Evolutionary conservation across 2,329 filamentous ascomycete genomes (phyloP), one percentile per base, ranked within the genome.

Genomic region (Pyrenophora seminiperda): DNA sequence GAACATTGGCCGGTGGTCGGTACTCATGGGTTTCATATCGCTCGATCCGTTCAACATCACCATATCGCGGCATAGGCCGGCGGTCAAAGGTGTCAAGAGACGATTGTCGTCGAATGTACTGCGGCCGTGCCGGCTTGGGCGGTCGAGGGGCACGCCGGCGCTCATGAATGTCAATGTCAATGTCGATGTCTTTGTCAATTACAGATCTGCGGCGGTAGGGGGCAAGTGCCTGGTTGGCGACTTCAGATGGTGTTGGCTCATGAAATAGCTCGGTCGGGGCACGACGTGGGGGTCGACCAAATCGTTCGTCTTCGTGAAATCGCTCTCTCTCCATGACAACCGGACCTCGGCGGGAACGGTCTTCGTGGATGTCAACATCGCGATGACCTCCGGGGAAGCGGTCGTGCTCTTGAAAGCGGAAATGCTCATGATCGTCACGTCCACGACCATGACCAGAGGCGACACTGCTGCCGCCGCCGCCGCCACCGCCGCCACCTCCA

Each of bases 51-150:
- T 85, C 83, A 15, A 80, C 73, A 30, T 87, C 80, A 45, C 78
- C 79, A 53, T 81, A 80, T 36, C 82, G 79, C 24, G 80, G 78
- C 46, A 79, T 62, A 1, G 89, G 87, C 20, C 85, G 85, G 40
- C 91, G 86, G 73, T 97, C 92, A 68, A 91, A 96, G 0, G 89
- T 96, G 71, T 96, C 92, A 31, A 96, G 80, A 43, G 91, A 96
- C 11, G 91, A 96, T 71, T 96, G 91, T 34, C 92, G 84, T 50
- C 92, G 84, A 41, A 94, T 67, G 56, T 92, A 80, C 22, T 80
- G 79, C 2, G 91, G 91, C 36, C 88, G 81, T 27, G 80, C 79
- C 2, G 91, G 91, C 37, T 88, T 81, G 27, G 81, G 79, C 37
- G 77, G 76, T 2, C 43, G 48, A 32, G 43, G 36, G 18, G 31